Base-by-base conservation (phyloP, 352 stramenopile species). In the Globisporangium uncinulatum region DNA sequence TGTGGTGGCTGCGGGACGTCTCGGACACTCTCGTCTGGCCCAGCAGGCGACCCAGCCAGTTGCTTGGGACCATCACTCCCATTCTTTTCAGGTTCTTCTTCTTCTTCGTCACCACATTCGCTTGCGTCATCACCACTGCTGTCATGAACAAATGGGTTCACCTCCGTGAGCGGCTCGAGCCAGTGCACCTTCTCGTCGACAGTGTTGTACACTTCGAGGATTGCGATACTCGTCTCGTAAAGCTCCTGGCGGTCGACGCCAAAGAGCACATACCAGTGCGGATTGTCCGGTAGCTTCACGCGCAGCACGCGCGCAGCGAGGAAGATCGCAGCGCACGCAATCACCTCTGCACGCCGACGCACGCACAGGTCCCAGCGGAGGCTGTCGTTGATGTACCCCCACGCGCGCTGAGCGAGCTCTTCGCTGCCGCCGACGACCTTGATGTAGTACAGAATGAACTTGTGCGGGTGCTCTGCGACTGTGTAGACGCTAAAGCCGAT, bases 381-480 rank as follows among this genome's bases (percentile, higher is more conserved):
- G 56, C 76, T 94, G 71, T 97, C 90, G 63, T 97, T 97, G 51
- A 97, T 71, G 66, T 95, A 97, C 15, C 73, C 83, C 88, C 89
- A 97, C 6, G 89, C 87, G 17, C 74, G 63, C 57, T 97, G 88
- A 9, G 87, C 87, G 44, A 96, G 68, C 39, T 70, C 65, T 21
- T 83, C 69, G 63, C 67, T 82, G 54, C 74, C 77, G 47, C 90
- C 78, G 52, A 96, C 68, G 45, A 95, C 73, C 56, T 96, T 96
- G 60, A 97, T 68, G 62, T 97, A 97, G 70, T 97, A 97, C 47
- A 97, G 59, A 54, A 97, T 90, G 62, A 92, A 97, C 75, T 97
- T 96, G 79, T 97, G 91, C 48, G 89, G 87, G 61, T 97, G 91
- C 62, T 97, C 87, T 59, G 87, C 92, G 62, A 96, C 86, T 52